phyloP scores from a whole-genome alignment of 192 early-diverging fungal species.

The Dissophora ornata region DNA sequence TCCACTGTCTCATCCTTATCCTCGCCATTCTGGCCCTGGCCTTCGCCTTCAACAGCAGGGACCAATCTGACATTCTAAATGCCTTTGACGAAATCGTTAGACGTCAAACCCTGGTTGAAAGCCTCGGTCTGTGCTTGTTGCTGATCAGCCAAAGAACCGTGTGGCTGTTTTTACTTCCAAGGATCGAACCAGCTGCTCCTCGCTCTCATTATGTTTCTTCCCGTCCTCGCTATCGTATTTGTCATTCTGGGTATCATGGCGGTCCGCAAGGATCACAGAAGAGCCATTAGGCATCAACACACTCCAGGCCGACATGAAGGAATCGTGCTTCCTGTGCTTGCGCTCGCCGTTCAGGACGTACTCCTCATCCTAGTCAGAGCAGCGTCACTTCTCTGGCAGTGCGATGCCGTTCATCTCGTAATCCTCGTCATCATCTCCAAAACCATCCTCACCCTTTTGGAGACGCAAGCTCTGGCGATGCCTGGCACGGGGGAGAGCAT shows the following conservation, averaged over 20 bases:
- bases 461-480: conserved; percentile 48
- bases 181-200: conserved; percentile 7
- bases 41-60: conserved; percentile 12
- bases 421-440: conserved; percentile 22
- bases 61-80: conserved; percentile 5
- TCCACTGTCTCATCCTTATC: conserved; percentile 47
- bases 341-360: conserved; percentile 2
- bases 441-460: conserved; percentile 3
- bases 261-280: conserved; percentile 32
- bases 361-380: conserved; percentile 34
- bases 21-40: conserved; percentile 20
- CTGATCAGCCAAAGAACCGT: no score
- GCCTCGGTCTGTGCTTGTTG: background rate
- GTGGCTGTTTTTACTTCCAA: conserved; percentile 19
- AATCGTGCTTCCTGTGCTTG: conserved; percentile 40
- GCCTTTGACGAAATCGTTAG: conserved; percentile 18
- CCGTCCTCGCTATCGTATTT: conserved; percentile 12
- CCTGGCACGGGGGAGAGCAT: conserved; percentile 32
- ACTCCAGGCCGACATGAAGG: conserved; percentile 53
- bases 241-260: conserved; percentile 27
- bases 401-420: conserved; percentile 21
- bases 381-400: conserved; percentile 52
- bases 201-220: background rate
- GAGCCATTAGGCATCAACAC: conserved; percentile 27
- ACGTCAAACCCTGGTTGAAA: background rate